A percentile compares a stretch with the other conserved stretches of the same genome.
These are phyloP conservation scores for Exophiala sideris DNA, from an alignment of 2,329 filamentous ascomycete genomes.

Conservation along the genomic window DNA sequence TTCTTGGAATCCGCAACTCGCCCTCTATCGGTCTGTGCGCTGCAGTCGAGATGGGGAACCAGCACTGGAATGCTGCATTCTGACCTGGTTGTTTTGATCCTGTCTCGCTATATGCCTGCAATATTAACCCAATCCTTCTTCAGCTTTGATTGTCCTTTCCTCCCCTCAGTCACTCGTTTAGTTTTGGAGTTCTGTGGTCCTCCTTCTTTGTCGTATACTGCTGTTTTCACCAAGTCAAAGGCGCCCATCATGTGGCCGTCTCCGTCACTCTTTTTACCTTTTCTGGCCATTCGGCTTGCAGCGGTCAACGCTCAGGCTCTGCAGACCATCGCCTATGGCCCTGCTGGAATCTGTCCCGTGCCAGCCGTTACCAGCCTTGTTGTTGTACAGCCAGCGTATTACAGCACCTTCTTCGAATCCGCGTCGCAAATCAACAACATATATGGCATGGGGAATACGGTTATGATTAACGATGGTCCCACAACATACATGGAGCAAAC, in stretches of 20 bases:
- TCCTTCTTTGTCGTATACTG: slow-evolving; percentile 6
- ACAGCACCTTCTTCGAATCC: slow-evolving; percentile 26
- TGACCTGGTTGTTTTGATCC: slow-evolving; percentile 21
- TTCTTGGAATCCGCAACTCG: background rate
- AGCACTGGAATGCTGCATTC: slow-evolving; percentile 27
- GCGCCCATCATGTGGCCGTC: slow-evolving; percentile 21
- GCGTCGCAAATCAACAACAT: slow-evolving; percentile 25
- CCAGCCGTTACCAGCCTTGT: slow-evolving; percentile 18
- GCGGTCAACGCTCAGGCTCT: slow-evolving; percentile 16
- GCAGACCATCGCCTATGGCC: slow-evolving; percentile 18
- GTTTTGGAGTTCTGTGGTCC: slow-evolving; percentile 22
- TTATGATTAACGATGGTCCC: slow-evolving; percentile 24
- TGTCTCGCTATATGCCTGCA: slow-evolving; percentile 1
- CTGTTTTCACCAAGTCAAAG: slow-evolving; percentile 6
- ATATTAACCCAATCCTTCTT: slow-evolving; percentile 17
- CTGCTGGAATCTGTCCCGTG: slow-evolving; percentile 17
- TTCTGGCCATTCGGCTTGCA: slow-evolving; percentile 16
- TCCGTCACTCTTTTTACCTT: slow-evolving; percentile 19
- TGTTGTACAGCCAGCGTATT: slow-evolving; percentile 20
- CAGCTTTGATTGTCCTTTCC: slow-evolving; percentile 7
- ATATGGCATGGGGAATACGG: slow-evolving; percentile 21
- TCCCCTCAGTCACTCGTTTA: slow-evolving; percentile 25
- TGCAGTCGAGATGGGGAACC: slow-evolving; percentile 8
- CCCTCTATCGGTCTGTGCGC: slow-evolving; percentile 10
- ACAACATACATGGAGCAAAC: slow-evolving; percentile 23